These are phyloP conservation scores for Fusarium fujikuroi DNA, from an alignment of 2,329 filamentous ascomycete genomes.

Conservation along the genomic window DNA sequence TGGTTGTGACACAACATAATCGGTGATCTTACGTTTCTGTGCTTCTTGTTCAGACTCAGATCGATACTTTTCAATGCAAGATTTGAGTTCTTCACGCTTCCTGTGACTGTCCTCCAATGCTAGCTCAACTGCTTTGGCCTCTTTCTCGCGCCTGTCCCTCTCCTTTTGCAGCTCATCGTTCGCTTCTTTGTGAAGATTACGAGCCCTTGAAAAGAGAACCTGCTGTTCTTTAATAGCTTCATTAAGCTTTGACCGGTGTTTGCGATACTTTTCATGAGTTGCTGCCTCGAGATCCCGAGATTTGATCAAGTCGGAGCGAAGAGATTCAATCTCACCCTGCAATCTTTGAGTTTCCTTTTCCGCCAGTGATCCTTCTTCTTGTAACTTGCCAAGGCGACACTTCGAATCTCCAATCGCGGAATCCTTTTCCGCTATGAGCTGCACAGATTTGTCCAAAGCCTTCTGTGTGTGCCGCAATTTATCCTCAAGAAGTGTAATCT, in stretches of 20 bases:
- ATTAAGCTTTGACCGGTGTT: constrained; percentile 55
- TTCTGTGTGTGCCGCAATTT: constrained; percentile 34
- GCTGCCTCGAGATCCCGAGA: constrained; percentile 34
- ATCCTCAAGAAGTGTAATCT: constrained; percentile 44
- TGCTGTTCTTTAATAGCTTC: constrained; percentile 60
- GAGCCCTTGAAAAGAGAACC: constrained; percentile 51
- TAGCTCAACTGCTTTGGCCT: constrained; percentile 40
- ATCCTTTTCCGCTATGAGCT: constrained; percentile 37
- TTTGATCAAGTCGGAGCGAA: constrained; percentile 42
- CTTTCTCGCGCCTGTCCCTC: constrained; percentile 37
- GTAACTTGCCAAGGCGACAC: constrained; percentile 40
- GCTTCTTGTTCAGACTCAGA: constrained; percentile 35
- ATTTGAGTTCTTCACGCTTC: constrained; percentile 48
- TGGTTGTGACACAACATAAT: neutral
- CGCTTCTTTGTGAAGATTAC: constrained; percentile 48
- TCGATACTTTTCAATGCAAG: constrained; percentile 46
- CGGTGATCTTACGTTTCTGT: constrained; percentile 38
- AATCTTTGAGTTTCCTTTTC: constrained; percentile 43
- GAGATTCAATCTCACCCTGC: constrained; percentile 42
- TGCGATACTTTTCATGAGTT: constrained; percentile 49
- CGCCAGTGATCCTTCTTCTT: constrained; percentile 40
- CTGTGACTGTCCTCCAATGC: constrained; percentile 45
- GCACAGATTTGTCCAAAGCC: constrained; percentile 30
- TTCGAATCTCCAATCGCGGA: constrained; percentile 40
- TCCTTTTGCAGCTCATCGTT: constrained; percentile 51